Conservation (phyloP, 495 filamentous ascomycete genomes). For the Cladorrhinum samala region DNA sequence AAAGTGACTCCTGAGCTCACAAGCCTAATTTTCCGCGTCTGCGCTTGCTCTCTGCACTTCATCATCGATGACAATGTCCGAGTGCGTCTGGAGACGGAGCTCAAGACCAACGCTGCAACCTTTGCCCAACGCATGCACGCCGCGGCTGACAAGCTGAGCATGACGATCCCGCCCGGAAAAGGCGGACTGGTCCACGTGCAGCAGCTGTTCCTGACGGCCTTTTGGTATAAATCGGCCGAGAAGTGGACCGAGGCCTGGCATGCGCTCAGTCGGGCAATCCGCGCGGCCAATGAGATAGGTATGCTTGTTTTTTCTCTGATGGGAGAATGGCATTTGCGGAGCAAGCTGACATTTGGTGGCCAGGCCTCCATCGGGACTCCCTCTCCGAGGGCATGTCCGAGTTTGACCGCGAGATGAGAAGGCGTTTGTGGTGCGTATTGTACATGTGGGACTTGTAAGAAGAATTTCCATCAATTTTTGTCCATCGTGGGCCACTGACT, state of each 20-base stretch:
- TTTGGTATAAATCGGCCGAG: constrained; percentile 49
- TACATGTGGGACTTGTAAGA: constrained; percentile 38
- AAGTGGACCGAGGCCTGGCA: constrained; percentile 51
- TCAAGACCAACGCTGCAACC: constrained; percentile 32
- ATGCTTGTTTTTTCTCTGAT: no score
- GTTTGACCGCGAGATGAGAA: constrained; percentile 39
- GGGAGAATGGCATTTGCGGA: no score
- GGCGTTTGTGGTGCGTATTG: constrained; percentile 39
- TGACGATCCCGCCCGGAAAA: constrained; percentile 40
- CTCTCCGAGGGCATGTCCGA: constrained; percentile 34
- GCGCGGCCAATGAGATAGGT: constrained; percentile 49
- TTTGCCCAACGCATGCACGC: constrained; percentile 38
- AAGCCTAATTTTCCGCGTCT: constrained; percentile 46
- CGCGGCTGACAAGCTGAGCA: constrained; percentile 40
- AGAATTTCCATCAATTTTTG: not conserved
- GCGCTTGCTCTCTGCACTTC: constrained; percentile 45
- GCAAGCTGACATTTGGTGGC: no score
- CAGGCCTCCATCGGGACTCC: constrained; percentile 44
- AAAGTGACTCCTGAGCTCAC: constrained; percentile 41
- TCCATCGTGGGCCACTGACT: not conserved
- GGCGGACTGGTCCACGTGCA: constrained; percentile 45
- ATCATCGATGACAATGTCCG: constrained; percentile 29
- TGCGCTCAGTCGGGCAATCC: constrained; percentile 38
- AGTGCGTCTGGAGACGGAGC: constrained; percentile 42
- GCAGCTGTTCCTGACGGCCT: constrained; percentile 45